Conservation (phyloP, 768 basidiomycete genomes). For the Pulveroboletus frians region DNA sequence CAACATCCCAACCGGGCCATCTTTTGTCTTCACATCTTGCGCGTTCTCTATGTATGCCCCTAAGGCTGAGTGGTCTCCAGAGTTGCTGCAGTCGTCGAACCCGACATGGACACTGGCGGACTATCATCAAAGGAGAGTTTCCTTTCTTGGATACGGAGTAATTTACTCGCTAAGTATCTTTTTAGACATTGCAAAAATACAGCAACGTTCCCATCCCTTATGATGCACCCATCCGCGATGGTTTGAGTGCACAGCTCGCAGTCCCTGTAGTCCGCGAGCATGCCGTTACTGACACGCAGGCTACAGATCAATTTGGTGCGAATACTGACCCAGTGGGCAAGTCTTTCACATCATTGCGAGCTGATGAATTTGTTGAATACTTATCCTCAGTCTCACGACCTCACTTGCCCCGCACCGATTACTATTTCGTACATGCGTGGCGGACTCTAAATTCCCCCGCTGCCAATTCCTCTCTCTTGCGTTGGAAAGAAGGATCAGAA, state of each 20-base stretch:
- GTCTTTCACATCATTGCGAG: neutral
- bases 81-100: slow-evolving; percentile 13
- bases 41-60: slow-evolving; percentile 6
- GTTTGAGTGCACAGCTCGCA: too few relatives aligned
- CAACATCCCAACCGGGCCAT: slow-evolving; percentile 86
- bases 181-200: neutral
- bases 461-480: neutral
- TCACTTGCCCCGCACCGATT: neutral
- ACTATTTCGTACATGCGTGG: neutral
- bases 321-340: neutral
- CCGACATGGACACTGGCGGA: slow-evolving; percentile 14
- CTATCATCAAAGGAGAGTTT: slow-evolving; percentile 19
- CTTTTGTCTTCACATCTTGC: slow-evolving; percentile 27
- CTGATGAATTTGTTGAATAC: neutral
- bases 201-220: too few relatives aligned
- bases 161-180: neutral
- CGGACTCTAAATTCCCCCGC: too few relatives aligned
- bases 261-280: too few relatives aligned
- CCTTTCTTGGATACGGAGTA: slow-evolving; percentile 8
- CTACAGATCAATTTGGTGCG: too few relatives aligned
- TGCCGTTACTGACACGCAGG: too few relatives aligned
- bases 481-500: neutral
- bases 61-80: slow-evolving; percentile 2
- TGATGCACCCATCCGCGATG: too few relatives aligned
- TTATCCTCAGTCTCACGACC: neutral